Conservation (phyloP, 306 rosid genomes). For the Crataegus laevigata region DNA sequence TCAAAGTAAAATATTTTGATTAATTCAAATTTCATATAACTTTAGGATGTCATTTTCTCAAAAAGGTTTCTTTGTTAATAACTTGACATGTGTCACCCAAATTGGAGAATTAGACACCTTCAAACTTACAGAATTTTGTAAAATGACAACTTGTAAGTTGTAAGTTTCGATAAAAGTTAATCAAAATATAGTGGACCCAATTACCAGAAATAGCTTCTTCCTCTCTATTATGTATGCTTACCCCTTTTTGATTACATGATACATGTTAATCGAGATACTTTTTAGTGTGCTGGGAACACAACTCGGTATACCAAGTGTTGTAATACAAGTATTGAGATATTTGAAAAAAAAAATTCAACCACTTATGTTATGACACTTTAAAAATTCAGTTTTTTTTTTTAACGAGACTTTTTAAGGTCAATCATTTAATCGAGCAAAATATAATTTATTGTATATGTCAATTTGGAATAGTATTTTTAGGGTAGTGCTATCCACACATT, state of each 20-base stretch:
- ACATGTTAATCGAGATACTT: background rate
- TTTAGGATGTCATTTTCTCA: background rate
- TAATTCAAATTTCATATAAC: background rate
- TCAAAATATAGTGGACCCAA: background rate
- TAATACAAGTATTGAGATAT: too few relatives aligned
- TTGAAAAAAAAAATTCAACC: too few relatives aligned
- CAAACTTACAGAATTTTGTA: background rate
- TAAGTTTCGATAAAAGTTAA: background rate
- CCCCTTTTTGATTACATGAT: background rate
- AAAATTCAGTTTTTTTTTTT: background rate
- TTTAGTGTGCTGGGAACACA: too few relatives aligned
- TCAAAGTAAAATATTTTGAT: background rate
- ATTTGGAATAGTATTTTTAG: too few relatives aligned
- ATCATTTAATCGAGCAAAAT: background rate
- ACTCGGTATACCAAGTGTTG: rapidly evolving
- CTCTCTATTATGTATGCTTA: background rate
- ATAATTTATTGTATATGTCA: background rate
- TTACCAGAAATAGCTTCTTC: background rate
- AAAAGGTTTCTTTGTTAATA: background rate
- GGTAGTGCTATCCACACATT: too few relatives aligned
- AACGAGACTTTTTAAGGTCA: background rate
- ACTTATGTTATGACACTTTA: too few relatives aligned
- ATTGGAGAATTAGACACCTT: background rate
- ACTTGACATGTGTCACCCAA: background rate
- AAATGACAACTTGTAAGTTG: background rate